phyloP scores from a whole-genome alignment of 1,139 yeast genomes.

The Hyphopichia burtonii region DNA sequence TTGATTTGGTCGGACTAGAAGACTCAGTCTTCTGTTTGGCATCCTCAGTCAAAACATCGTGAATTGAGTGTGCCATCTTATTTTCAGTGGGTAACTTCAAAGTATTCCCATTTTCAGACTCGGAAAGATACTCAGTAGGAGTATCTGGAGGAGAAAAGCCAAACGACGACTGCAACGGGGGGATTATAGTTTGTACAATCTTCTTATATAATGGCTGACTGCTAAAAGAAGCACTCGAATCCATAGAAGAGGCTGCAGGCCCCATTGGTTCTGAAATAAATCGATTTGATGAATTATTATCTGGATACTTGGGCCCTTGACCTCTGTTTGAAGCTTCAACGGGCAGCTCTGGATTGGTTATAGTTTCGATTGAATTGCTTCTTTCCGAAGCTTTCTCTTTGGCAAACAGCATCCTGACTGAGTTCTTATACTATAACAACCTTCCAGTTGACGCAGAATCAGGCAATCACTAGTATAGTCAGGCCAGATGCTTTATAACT shows the following conservation, averaged over 20 bases:
- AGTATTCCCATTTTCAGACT: neutral
- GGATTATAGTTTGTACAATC: conserved; percentile 11
- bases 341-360: too few species aligned
- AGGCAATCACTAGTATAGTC: too few species aligned
- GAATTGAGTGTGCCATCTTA: neutral
- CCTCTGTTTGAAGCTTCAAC: too few species aligned
- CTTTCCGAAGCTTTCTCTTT: neutral
- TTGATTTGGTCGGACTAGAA: too few species aligned
- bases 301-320: too few species aligned
- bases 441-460: too few species aligned
- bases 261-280: neutral
- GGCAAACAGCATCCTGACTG: neutral
- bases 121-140: neutral
- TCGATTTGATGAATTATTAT: too few species aligned
- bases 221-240: neutral
- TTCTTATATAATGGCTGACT: conserved; percentile 9
- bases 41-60: neutral
- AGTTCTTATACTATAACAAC: too few species aligned
- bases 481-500: too few species aligned
- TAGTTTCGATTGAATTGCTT: neutral
- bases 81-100: neutral
- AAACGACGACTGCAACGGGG: conserved; percentile 13
- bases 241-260: neutral
- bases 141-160: conserved; percentile 2
- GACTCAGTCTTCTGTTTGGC: neutral